A percentile compares a stretch with the other conserved stretches of the same genome.
Evolutionary conservation across 164 flowering plant genomes (phyloP).

Genomic region (Paratinospora sagittata): DNA sequence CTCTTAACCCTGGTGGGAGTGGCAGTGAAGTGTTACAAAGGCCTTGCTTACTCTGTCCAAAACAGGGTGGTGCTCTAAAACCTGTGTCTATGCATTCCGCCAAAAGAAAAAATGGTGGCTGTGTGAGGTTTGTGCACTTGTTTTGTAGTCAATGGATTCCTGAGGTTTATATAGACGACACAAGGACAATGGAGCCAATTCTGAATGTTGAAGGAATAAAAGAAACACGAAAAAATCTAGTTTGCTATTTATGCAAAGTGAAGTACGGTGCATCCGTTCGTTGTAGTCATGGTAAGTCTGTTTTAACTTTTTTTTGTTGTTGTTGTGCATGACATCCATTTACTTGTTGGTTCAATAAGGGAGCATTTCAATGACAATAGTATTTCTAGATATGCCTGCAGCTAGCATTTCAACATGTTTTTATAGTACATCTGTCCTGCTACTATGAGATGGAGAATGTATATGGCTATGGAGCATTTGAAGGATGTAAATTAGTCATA

Average conservation of each 20-base stretch:
- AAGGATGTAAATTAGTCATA: background rate
- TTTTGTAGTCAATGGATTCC: conserved; percentile 92
- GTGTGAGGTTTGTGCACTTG: conserved; percentile 63
- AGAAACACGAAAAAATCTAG: conserved; percentile 53
- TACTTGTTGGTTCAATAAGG: background rate
- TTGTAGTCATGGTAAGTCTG: conserved; percentile 90
- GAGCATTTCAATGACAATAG: conserved; percentile 1
- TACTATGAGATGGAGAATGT: background rate
- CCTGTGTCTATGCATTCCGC: conserved; percentile 32
- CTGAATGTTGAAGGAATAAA: conserved; percentile 60
- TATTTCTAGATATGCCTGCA: background rate
- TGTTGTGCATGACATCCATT: background rate
- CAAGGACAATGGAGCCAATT: conserved; percentile 69
- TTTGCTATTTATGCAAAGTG: conserved; percentile 79
- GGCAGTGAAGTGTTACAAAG: conserved; percentile 12
- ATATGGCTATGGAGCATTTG: background rate
- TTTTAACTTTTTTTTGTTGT: conserved; percentile 14
- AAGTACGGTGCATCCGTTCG: conserved; percentile 85
- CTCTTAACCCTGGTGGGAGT: conserved; percentile 3
- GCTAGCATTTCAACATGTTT: background rate
- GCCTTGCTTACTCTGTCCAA: conserved; percentile 81
- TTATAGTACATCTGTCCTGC: background rate
- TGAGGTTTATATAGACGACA: conserved; percentile 68
- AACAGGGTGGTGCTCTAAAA: conserved; percentile 78
- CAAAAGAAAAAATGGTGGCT: conserved; percentile 23